phyloP scores from a whole-genome alignment of 2,329 filamentous ascomycete species.

The Neopestalotiopsis rosae region DNA sequence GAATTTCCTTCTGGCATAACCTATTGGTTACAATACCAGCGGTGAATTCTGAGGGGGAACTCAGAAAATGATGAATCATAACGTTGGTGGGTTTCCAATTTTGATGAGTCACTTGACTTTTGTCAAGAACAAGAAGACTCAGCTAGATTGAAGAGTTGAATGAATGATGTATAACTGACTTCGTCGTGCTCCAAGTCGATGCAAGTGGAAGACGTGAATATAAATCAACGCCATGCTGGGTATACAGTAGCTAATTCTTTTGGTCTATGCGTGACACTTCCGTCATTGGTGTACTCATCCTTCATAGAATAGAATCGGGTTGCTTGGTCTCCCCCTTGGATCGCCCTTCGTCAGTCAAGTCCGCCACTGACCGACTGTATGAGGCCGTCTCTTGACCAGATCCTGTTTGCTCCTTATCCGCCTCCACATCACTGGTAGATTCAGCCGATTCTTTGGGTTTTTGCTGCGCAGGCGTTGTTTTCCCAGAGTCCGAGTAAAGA shows the following conservation, averaged over 20 bases:
- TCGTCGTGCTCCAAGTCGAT: not conserved
- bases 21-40: too few species aligned
- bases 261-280: not conserved
- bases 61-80: too few species aligned
- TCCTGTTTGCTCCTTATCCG: not conserved
- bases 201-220: not conserved
- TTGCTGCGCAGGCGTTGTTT: not conserved
- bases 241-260: not conserved
- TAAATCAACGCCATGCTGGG: not conserved
- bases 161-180: not conserved
- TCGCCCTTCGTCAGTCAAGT: not conserved
- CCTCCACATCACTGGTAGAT: not conserved
- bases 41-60: too few species aligned
- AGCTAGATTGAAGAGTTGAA: not conserved
- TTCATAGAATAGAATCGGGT: not conserved
- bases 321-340: not conserved
- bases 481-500: slow-evolving; percentile 4
- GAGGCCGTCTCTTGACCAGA: not conserved
- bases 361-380: slow-evolving; percentile 5
- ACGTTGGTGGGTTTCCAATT: too few species aligned
- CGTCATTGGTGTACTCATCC: not conserved
- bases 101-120: too few species aligned
- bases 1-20: too few species aligned
- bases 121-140: too few species aligned
- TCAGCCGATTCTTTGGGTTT: not conserved